These are phyloP conservation scores for Cytospora piceicola DNA, from an alignment of 2,329 filamentous ascomycete species.

Conservation along the genomic window DNA sequence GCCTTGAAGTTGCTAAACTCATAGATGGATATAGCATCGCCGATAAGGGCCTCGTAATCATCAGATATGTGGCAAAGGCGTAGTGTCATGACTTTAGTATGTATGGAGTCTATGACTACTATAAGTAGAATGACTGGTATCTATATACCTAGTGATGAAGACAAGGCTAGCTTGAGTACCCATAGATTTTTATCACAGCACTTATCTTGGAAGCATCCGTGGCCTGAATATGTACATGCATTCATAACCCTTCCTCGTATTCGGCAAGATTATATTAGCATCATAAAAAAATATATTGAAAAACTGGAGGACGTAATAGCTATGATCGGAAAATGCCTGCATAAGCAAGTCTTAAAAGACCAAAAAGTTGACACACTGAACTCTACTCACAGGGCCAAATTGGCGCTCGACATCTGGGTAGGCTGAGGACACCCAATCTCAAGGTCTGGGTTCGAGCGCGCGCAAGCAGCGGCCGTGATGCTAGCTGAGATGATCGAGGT, in stretches of 20 bases:
- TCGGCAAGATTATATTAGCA: too few species aligned
- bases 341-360: neutral
- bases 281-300: too few species aligned
- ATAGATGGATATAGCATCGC: neutral
- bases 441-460: neutral
- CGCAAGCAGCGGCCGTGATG: constrained; percentile 1
- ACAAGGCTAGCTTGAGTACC: too few species aligned
- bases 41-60: neutral
- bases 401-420: neutral
- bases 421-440: neutral
- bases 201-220: too few species aligned
- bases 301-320: neutral
- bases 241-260: neutral
- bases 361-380: neutral
- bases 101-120: too few species aligned
- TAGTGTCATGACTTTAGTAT: too few species aligned
- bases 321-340: neutral
- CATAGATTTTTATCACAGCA: too few species aligned
- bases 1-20: neutral
- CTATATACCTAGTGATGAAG: too few species aligned
- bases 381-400: neutral
- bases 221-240: too few species aligned
- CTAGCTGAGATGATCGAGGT: constrained; percentile 32
- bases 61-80: neutral
- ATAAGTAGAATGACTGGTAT: too few species aligned